Evolutionary conservation across 805 yeast genomes (phyloP).

Genomic region (Ogataea sp.): DNA sequence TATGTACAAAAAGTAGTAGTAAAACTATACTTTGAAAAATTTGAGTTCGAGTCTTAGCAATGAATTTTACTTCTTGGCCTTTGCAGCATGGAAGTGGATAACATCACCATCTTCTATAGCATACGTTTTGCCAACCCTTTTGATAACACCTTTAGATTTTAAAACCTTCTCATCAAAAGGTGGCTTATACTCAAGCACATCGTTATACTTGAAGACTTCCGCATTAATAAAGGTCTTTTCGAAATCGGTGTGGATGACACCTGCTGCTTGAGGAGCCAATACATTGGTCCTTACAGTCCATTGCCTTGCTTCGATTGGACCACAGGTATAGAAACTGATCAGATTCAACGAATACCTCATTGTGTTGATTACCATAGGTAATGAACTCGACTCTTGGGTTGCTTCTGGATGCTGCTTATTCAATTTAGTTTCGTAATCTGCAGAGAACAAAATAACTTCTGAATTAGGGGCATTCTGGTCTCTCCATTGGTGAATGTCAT

Average conservation of each 20-base stretch:
- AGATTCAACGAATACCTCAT: constrained; percentile 85
- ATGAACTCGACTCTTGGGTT: constrained; percentile 66
- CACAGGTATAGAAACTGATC: constrained; percentile 93
- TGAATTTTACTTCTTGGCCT: constrained; percentile 11
- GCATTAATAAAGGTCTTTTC: constrained; percentile 94
- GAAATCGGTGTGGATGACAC: constrained; percentile 93
- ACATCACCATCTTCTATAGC: constrained; percentile 94
- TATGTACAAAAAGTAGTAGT: background rate
- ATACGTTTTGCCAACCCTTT: constrained; percentile 81
- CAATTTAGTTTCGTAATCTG: constrained; percentile 21
- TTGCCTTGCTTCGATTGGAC: constrained; percentile 94
- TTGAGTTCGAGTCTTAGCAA: background rate
- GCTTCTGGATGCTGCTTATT: constrained; percentile 61
- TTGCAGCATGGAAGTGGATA: constrained; percentile 88
- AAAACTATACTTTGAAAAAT: too few relatives aligned
- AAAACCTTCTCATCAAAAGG: constrained; percentile 51
- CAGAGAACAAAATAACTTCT: constrained; percentile 24
- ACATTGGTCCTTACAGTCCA: constrained; percentile 94
- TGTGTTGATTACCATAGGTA: constrained; percentile 77
- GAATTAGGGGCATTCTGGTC: constrained; percentile 78
- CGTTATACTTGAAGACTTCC: constrained; percentile 80
- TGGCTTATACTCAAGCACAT: constrained; percentile 45
- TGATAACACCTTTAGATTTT: constrained; percentile 49
- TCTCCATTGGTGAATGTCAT: constrained; percentile 85
- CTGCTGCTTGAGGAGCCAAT: constrained; percentile 98